These are phyloP conservation scores for Dysphania ambrosioides DNA, from an alignment of 148 eudicot species.

Conservation along the genomic window DNA sequence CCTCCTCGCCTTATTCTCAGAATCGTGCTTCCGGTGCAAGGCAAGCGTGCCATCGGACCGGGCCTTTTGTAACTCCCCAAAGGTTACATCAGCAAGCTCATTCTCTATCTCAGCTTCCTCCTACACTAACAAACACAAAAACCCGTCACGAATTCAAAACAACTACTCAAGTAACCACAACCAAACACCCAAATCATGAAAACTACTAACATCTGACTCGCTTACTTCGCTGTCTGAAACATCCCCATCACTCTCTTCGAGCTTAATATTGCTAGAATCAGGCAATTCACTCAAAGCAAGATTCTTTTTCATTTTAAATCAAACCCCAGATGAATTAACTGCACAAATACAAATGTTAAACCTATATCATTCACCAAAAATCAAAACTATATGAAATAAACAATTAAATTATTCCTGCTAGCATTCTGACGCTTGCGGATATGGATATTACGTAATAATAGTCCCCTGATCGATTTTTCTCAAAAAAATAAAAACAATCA, in stretches of 20 bases:
- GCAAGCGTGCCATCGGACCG: constrained; percentile 71
- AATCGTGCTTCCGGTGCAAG: constrained; percentile 37
- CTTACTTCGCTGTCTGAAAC: constrained; percentile 37
- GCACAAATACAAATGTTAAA: background rate
- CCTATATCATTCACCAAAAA: background rate
- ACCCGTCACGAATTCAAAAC: background rate
- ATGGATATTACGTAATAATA: no score
- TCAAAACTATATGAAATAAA: background rate
- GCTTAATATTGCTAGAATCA: constrained; percentile 51
- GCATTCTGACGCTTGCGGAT: no score
- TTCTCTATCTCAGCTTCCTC: constrained; percentile 61
- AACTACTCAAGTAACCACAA: background rate
- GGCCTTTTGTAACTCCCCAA: constrained; percentile 73
- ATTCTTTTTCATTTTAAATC: constrained; percentile 35
- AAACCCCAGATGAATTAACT: background rate
- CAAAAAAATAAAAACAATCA: no score
- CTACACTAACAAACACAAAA: constrained; percentile 7
- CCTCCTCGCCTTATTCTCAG: constrained; percentile 46
- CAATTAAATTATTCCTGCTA: background rate
- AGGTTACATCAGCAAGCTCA: constrained; percentile 74
- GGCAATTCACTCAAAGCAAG: constrained; percentile 21
- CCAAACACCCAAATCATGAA: background rate
- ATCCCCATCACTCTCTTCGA: constrained; percentile 45
- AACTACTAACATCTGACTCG: constrained; percentile 40
- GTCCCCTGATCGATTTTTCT: no score